Percentiles rank a stretch among this genome's conserved stretches.
Evolutionary conservation across 176 grass and related monocot species (phyloP).

Genomic region (Oryza australiensis): DNA sequence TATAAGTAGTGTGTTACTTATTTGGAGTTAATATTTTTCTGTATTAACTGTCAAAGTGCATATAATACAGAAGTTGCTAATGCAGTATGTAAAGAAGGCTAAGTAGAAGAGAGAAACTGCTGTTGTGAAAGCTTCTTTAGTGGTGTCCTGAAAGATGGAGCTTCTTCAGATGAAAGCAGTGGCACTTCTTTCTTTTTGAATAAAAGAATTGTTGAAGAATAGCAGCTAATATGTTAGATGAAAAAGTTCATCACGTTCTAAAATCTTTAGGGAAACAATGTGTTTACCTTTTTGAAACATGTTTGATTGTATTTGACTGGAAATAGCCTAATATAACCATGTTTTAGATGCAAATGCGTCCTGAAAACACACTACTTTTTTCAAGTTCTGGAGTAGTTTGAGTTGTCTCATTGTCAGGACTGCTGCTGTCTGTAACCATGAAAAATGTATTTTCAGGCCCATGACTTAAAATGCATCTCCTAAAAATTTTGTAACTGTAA

Average conservation of each 20-base stretch:
- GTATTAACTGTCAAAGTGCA: neutral
- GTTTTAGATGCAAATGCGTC: conserved; percentile 7
- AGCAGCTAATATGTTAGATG: neutral
- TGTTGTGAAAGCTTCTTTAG: neutral
- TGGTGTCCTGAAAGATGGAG: neutral
- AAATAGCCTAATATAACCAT: conserved; percentile 11
- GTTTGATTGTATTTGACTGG: neutral
- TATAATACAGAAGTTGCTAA: neutral
- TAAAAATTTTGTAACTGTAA: neutral
- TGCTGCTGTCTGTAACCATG: conserved; percentile 34
- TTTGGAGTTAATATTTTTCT: neutral
- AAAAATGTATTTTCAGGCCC: conserved; percentile 20
- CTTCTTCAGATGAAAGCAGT: neutral
- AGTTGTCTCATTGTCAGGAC: conserved; percentile 45
- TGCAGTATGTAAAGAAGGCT: neutral
- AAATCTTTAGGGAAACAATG: neutral
- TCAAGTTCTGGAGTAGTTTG: conserved; percentile 51
- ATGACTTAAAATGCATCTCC: neutral
- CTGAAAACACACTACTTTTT: conserved; percentile 31
- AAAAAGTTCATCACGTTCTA: neutral
- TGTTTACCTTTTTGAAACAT: neutral
- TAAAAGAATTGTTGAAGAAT: neutral
- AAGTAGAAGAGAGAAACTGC: neutral
- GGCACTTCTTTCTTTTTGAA: neutral
- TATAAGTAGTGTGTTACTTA: neutral